Percentiles rank a stretch among this genome's conserved stretches.
These are phyloP conservation scores for Balakata baccata DNA, from an alignment of 345 rosid species.

Conservation along the genomic window DNA sequence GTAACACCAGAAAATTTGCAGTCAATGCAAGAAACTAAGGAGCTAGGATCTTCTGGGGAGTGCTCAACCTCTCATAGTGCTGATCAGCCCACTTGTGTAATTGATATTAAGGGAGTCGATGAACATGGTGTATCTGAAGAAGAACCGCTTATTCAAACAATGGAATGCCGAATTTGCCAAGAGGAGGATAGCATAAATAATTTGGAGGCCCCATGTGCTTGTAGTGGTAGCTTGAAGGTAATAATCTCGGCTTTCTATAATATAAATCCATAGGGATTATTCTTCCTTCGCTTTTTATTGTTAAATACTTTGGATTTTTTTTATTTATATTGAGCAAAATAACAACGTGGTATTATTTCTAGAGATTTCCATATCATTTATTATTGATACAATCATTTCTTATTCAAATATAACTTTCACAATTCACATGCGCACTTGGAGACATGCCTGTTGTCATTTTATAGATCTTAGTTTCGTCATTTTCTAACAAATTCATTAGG, in stretches of 20 bases:
- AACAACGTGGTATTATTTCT: background rate
- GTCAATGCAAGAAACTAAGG: conserved; percentile 1
- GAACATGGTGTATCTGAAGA: conserved; percentile 20
- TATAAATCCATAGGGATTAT: background rate
- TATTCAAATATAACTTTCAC: background rate
- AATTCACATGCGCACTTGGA: background rate
- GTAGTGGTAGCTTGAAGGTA: conserved; percentile 41
- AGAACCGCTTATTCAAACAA: conserved; percentile 29
- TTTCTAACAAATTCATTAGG: background rate
- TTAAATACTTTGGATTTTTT: background rate
- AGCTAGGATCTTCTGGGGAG: conserved; percentile 10
- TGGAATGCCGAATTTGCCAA: conserved; percentile 42
- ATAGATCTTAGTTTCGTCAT: background rate
- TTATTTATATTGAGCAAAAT: background rate
- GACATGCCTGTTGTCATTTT: background rate
- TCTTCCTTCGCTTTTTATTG: background rate
- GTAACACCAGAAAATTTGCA: conserved; percentile 11
- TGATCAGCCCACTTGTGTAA: conserved; percentile 20
- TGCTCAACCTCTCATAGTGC: conserved; percentile 22
- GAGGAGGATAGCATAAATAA: conserved; percentile 34
- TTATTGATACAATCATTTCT: background rate
- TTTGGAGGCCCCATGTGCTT: conserved; percentile 36
- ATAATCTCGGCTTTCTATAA: background rate
- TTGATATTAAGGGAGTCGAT: conserved; percentile 21
- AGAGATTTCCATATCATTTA: background rate